These are phyloP conservation scores for Aspergillus homomorphus DNA, from an alignment of 495 filamentous ascomycete species.

Conservation along the genomic window DNA sequence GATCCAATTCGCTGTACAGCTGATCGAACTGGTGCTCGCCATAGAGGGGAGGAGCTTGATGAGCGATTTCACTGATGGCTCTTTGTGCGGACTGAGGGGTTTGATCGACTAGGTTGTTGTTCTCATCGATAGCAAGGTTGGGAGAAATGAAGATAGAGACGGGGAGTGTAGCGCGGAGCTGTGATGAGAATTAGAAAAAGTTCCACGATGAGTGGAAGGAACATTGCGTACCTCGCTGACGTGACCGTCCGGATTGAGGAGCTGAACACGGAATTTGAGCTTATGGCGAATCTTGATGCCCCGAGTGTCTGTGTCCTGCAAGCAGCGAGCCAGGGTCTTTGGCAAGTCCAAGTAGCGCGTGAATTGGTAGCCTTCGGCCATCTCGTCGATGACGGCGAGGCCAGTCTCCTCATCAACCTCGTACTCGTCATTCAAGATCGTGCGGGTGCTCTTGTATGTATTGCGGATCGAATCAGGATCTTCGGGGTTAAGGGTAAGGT, in stretches of 20 bases:
- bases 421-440: slow-evolving; percentile 61
- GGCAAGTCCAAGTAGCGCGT: slow-evolving; percentile 67
- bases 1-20: slow-evolving; percentile 80
- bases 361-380: slow-evolving; percentile 76
- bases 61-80: slow-evolving; percentile 39
- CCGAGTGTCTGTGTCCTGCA: slow-evolving; percentile 80
- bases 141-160: slow-evolving; percentile 93
- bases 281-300: slow-evolving; percentile 88
- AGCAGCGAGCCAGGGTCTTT: slow-evolving; percentile 68
- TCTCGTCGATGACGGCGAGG: slow-evolving; percentile 67
- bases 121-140: slow-evolving; percentile 75
- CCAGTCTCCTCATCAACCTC: slow-evolving; percentile 57
- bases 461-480: slow-evolving; percentile 49
- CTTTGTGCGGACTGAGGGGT: slow-evolving; percentile 37
- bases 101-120: slow-evolving; percentile 65
- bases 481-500: slow-evolving; percentile 54
- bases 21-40: slow-evolving; percentile 84
- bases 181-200: slow-evolving; percentile 12
- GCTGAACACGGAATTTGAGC: slow-evolving; percentile 76
- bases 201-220: neutral
- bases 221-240: slow-evolving; percentile 66
- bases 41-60: slow-evolving; percentile 79
- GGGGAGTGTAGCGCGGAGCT: slow-evolving; percentile 81
- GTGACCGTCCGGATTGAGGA: slow-evolving; percentile 93
- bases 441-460: slow-evolving; percentile 59